These are phyloP conservation scores for Plasmodium gonderi DNA, from an alignment of 169 alveolate genomes.

Conservation along the genomic window DNA sequence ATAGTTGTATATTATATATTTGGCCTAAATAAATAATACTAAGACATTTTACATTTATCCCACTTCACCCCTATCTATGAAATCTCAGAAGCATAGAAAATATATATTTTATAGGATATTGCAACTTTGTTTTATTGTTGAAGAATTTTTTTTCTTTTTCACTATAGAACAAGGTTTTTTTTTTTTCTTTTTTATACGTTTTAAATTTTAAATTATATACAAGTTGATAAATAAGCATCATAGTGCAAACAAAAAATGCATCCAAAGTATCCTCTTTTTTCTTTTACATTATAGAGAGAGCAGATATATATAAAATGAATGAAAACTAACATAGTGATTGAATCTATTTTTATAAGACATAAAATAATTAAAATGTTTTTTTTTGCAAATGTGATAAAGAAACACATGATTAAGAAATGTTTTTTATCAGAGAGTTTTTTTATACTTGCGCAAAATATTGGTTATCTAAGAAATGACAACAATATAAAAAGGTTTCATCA, in stretches of 20 bases:
- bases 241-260: no score
- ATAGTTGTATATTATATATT: not conserved
- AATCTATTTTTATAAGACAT: not conserved
- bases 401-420: slow-evolving; percentile 1
- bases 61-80: no score
- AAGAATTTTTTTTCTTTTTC: not conserved
- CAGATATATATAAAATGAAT: not conserved
- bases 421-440: slow-evolving; percentile 1
- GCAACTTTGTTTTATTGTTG: not conserved
- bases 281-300: not conserved
- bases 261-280: no score
- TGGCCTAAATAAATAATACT: not conserved
- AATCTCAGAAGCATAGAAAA: not conserved
- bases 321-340: not conserved
- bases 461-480: not conserved
- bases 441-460: not conserved
- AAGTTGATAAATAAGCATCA: no score
- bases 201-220: not conserved
- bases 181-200: not conserved
- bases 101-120: not conserved
- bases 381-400: slow-evolving; percentile 14
- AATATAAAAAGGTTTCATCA: slow-evolving; percentile 3
- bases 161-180: no score
- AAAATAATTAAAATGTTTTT: slow-evolving; percentile 13
- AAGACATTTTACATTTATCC: not conserved